These are phyloP conservation scores for Plicaturopsis crispa DNA, from an alignment of 768 basidiomycete genomes.

Conservation along the genomic window DNA sequence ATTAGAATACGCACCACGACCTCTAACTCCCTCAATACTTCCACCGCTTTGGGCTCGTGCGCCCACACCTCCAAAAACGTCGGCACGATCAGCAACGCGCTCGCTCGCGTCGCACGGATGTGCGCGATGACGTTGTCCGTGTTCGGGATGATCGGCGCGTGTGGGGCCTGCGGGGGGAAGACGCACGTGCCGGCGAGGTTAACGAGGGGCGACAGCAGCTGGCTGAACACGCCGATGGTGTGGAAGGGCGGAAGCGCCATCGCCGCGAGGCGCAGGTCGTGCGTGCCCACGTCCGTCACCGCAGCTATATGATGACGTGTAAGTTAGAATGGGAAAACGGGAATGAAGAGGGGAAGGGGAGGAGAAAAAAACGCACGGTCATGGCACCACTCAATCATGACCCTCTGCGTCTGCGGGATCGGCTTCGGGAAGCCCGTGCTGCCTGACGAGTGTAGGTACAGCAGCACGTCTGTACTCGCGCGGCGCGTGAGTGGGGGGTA, in stretches of 20 bases:
- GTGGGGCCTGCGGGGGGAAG: constrained; percentile 20
- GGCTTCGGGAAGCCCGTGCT: constrained; percentile 25
- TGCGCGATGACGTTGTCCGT: constrained; percentile 14
- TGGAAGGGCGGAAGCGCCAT: constrained; percentile 34
- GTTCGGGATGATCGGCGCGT: constrained; percentile 14
- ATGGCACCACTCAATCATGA: constrained; percentile 9
- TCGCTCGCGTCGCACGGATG: constrained; percentile 9
- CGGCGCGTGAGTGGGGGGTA: constrained; percentile 10
- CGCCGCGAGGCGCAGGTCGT: constrained; percentile 15
- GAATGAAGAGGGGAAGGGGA: not conserved
- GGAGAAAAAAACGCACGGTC: constrained; percentile 5
- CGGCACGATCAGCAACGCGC: constrained; percentile 12
- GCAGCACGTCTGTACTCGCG: constrained; percentile 4
- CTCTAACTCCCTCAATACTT: constrained; percentile 10
- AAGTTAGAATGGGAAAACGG: constrained; percentile 1
- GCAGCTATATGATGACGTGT: constrained; percentile 1
- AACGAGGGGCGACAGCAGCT: constrained; percentile 24
- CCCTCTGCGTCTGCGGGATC: constrained; percentile 13
- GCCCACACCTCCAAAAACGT: constrained; percentile 17
- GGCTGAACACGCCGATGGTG: constrained; percentile 20
- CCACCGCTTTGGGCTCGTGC: constrained; percentile 9
- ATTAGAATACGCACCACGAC: not conserved
- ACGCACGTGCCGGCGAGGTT: constrained; percentile 16
- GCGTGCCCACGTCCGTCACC: too few relatives aligned
- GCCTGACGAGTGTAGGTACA: constrained; percentile 28